Evolutionary conservation across 148 eudicot species (phyloP).

Genomic region (Silene uniflora): DNA sequence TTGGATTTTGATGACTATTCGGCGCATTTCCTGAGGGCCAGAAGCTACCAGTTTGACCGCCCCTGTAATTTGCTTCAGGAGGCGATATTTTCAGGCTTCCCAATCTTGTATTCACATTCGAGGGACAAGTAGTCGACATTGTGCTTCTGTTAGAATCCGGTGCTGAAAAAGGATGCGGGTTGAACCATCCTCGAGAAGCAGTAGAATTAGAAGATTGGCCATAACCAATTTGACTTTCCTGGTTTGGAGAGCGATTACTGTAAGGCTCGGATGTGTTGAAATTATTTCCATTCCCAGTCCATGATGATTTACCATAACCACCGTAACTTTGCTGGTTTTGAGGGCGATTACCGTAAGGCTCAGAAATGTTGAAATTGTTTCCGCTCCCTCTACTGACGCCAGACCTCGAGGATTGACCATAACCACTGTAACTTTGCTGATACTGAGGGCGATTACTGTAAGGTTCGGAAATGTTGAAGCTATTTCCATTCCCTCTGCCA

Average conservation of each 20-base stretch:
- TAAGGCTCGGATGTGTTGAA: no score
- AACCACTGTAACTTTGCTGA: not conserved
- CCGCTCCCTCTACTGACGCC: slow-evolving; percentile 6
- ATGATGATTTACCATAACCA: not conserved
- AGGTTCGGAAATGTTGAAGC: no score
- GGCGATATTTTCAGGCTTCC: not conserved
- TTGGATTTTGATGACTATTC: not conserved
- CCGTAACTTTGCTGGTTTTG: not conserved
- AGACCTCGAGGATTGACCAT: not conserved
- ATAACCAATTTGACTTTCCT: not conserved
- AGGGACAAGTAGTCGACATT: not conserved
- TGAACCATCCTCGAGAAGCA: slow-evolving; percentile 3
- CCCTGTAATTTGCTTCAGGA: not conserved
- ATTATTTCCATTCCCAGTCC: not conserved
- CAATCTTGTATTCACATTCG: not conserved
- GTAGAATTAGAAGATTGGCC: not conserved
- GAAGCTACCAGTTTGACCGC: not conserved
- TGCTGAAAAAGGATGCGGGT: not conserved
- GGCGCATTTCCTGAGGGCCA: not conserved
- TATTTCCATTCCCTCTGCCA: slow-evolving; percentile 15
- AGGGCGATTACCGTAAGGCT: not conserved
- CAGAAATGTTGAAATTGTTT: no score
- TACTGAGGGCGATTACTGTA: not conserved
- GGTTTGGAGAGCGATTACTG: not conserved
- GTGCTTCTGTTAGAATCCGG: not conserved